Evolutionary conservation across 352 stramenopile genomes (phyloP), one percentile per base, ranked within the genome.

Genomic region (Phytophthora cajani): DNA sequence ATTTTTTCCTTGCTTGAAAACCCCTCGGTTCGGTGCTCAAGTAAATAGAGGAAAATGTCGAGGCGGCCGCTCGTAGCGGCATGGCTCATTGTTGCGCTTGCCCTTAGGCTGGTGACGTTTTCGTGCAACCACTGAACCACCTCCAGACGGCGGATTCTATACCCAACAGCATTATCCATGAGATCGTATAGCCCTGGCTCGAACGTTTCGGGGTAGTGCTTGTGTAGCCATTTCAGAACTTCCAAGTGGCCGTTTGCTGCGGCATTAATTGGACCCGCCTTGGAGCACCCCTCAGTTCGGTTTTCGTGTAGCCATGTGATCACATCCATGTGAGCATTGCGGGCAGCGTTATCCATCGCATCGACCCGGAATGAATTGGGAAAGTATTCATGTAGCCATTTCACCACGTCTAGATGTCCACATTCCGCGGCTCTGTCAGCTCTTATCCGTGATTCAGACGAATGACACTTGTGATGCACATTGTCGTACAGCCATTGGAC

Each of bases 251-350:
- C 50, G 2, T 10, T 21, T n/a, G 4, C 0, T 5, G 50, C 50
- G 3, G 50, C 25, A 33, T 5, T 0, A 5, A 7, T 16, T 42
- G 36, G 11, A 42, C 36, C 30, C 30, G 1, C 7, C 17, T 21
- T 33, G 12, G 49, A n/a, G 23, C 49, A 57, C 5, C 5, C 50
- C 8, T 57, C 50, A 9, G 14, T 57, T 38, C 25, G 50, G 16
- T 57, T 14, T 3, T 57, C 50, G 11, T 57, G 50, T 19, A 57
- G 25, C 50, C 50, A 57, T 16, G 12, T 57, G 25, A 57, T 36
- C n/a, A 57, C 25, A 11, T 57, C 50, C 23, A 42, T 14, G 14
- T 57, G 23, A 9, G 25, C 50, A 38, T 21, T 23, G 11, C 6
- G 8, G 19, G 50, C 25, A 40, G 50, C 50, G 38, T 3, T 2